Evolutionary conservation across 2,329 filamentous ascomycete species (phyloP), one percentile per base, ranked within the genome.

Genomic region (Sporothrix euskadiensis): DNA sequence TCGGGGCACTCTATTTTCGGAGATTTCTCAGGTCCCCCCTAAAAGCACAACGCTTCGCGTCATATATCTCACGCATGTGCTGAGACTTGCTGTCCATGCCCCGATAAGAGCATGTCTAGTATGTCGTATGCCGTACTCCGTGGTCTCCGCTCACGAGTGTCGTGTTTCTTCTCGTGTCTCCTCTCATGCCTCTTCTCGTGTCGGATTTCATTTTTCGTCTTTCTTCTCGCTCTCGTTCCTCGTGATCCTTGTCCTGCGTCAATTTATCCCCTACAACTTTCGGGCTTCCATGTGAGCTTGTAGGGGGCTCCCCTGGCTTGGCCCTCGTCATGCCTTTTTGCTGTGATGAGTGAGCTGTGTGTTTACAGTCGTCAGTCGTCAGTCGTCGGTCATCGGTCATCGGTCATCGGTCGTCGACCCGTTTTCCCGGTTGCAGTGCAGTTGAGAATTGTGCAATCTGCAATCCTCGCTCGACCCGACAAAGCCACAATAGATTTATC

Each of bases 21-120:
- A 49, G 52, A 12, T 44, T 44, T 44, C 59, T 35, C 26, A 35
- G 35, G 5, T 30, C 19, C 56, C 30, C 4, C 26, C 26, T 14
- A 59, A 26, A 35, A 30, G 56, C 56, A 59, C 35, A 65, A 41
- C 19, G 61, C 35, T 26, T 44, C 44, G 35, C 61, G n/a, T 65
- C 61, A 44, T 65, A 65, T 41, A 65, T 65, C 61, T 44, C 61
- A 65, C 35, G 61, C 61, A 59, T 30, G 56, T 59, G 56, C 56
- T 59, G 56, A 35, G 56, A 59, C 56, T n/a, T 32, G 56, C 35
- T 14, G 56, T 59, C 30, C 6, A 35, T 59, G 26, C 30, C 56
- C 56, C 35, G 56, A 19, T 59, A 44, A 9, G 59, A 41, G n/a
- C 35, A 44, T 10, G n/a, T n/a, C 52, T 52, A 12, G 16, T 52